These are phyloP conservation scores for Nidularia sp. DNA, from an alignment of 768 basidiomycete species.

Conservation along the genomic window DNA sequence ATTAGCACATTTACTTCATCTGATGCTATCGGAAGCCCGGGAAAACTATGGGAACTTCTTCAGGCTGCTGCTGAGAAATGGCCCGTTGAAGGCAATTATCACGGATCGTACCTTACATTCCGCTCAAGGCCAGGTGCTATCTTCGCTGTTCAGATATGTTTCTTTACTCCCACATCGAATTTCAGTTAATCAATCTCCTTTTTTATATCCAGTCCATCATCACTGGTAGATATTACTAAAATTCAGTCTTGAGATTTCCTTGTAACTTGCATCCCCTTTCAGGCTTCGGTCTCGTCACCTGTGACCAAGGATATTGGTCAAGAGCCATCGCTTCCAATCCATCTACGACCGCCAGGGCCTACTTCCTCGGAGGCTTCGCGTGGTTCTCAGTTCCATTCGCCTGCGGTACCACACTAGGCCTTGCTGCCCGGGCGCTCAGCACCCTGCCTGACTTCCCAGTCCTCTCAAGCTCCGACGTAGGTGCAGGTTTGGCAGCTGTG, in stretches of 20 bases:
- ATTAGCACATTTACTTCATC: conserved; percentile 19
- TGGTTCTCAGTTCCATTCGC: conserved; percentile 36
- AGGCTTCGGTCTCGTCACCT: conserved; percentile 14
- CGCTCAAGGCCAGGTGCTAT: conserved; percentile 17
- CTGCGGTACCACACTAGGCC: conserved; percentile 30
- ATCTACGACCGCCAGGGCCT: conserved; percentile 28
- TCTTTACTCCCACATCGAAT: too few relatives aligned
- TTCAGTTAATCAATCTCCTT: too few relatives aligned
- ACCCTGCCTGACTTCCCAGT: conserved; percentile 18
- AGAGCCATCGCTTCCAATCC: conserved; percentile 31
- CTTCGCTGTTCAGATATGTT: conserved; percentile 14
- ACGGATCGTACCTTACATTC: conserved; percentile 32
- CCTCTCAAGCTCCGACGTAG: conserved; percentile 18
- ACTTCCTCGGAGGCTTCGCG: conserved; percentile 32
- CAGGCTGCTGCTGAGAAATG: conserved; percentile 14
- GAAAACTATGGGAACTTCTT: conserved; percentile 28
- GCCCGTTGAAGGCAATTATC: conserved; percentile 29
- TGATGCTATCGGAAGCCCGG: conserved; percentile 31
- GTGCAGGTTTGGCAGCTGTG: conserved; percentile 29
- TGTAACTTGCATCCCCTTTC: too few relatives aligned
- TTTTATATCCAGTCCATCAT: conserved; percentile 5
- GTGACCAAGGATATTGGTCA: conserved; percentile 29
- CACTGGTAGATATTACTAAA: neutral
- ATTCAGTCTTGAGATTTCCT: too few relatives aligned
- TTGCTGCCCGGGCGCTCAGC: conserved; percentile 22